Evolutionary conservation across 768 basidiomycete species (phyloP).

Genomic region (Termitomyces sp.): DNA sequence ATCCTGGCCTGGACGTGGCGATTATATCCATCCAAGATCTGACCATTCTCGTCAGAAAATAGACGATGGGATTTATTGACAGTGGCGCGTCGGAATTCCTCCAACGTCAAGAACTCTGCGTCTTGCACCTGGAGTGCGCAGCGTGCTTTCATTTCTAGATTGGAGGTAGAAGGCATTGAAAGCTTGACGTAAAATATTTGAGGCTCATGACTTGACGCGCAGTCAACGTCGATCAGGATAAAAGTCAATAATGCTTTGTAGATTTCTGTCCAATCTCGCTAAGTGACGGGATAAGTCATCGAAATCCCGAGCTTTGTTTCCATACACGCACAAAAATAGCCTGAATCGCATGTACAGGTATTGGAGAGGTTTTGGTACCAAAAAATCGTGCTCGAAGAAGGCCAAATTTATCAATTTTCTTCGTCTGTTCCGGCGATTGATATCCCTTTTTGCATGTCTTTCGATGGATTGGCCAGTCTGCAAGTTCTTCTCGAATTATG

Average conservation of each 20-base stretch:
- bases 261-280: slow-evolving; percentile 7
- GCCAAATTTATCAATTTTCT: not conserved
- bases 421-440: not conserved
- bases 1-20: not conserved
- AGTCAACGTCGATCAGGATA: not conserved
- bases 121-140: not conserved
- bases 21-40: slow-evolving; percentile 3
- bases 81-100: slow-evolving; percentile 8
- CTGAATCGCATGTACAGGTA: slow-evolving; percentile 1
- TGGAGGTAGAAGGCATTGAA: slow-evolving; percentile 1
- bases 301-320: not conserved
- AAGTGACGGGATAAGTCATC: not conserved
- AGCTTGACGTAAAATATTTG: slow-evolving; percentile 3
- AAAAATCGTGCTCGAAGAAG: not conserved
- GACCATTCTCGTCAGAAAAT: slow-evolving; percentile 3
- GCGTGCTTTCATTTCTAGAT: slow-evolving; percentile 1
- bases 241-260: slow-evolving; percentile 1
- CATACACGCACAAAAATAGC: not conserved
- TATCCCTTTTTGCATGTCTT: slow-evolving; percentile 2
- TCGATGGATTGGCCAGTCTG: slow-evolving; percentile 3
- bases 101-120: slow-evolving; percentile 1
- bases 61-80: slow-evolving; percentile 6
- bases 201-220: not conserved
- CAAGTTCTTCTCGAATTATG: not conserved
- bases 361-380: not conserved